These are phyloP conservation scores for Coffea canephora DNA, from an alignment of 257 asterid species.

Conservation along the genomic window DNA sequence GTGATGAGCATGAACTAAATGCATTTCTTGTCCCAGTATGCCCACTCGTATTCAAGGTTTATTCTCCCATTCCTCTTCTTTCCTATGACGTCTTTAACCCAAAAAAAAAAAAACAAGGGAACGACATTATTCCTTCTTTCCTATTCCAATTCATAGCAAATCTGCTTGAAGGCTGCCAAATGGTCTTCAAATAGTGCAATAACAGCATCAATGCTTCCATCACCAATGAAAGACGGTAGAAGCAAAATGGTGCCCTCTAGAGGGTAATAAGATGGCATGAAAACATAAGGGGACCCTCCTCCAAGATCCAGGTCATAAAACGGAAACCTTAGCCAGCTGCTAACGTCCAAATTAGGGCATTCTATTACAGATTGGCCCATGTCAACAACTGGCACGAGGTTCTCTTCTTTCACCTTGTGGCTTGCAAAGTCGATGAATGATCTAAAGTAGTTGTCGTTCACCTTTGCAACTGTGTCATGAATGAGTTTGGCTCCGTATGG, in stretches of 20 bases:
- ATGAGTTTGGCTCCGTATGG: constrained; percentile 54
- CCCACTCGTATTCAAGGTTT: no score
- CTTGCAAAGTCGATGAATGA: constrained; percentile 76
- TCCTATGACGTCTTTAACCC: no score
- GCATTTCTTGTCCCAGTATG: no score
- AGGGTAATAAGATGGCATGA: constrained; percentile 79
- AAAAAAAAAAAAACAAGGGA: background rate
- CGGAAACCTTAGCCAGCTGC: constrained; percentile 86
- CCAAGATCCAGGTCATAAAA: constrained; percentile 81
- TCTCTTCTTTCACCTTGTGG: constrained; percentile 45
- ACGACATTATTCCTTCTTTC: background rate
- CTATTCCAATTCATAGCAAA: constrained; percentile 57
- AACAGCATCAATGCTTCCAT: constrained; percentile 74
- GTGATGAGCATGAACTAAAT: background rate
- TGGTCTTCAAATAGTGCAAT: constrained; percentile 62
- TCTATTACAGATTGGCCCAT: constrained; percentile 41
- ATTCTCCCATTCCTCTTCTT: no score
- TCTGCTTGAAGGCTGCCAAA: constrained; percentile 46
- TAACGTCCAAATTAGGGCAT: constrained; percentile 79
- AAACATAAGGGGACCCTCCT: constrained; percentile 59
- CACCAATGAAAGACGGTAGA: constrained; percentile 60
- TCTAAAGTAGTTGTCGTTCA: constrained; percentile 60
- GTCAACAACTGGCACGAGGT: constrained; percentile 58
- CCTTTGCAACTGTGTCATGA: constrained; percentile 55
- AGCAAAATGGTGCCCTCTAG: constrained; percentile 66